These are phyloP conservation scores for Paramyrothecium sp. DNA, from an alignment of 2,329 filamentous ascomycete genomes.

Conservation along the genomic window DNA sequence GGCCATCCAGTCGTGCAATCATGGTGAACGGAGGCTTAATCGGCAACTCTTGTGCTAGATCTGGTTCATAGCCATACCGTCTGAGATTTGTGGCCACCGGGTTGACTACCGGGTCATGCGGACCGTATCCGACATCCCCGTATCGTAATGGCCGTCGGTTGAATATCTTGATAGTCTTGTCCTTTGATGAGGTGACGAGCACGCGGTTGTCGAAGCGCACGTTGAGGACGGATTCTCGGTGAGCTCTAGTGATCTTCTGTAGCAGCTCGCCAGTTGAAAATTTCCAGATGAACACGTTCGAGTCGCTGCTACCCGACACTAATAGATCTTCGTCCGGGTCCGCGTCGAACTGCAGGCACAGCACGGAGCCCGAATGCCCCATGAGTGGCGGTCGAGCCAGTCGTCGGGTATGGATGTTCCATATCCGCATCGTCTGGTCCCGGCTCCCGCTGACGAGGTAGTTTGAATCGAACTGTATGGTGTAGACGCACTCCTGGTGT, in stretches of 20 bases:
- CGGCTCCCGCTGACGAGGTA: conserved; percentile 92
- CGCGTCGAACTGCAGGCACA: conserved; percentile 94
- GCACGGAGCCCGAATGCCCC: conserved; percentile 81
- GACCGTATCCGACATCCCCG: conserved; percentile 56
- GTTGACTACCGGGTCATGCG: conserved; percentile 38
- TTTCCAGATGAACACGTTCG: conserved; percentile 84
- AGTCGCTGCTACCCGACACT: conserved; percentile 94
- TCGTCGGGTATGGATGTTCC: conserved; percentile 81
- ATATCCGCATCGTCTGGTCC: conserved; percentile 83
- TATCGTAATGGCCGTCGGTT: conserved; percentile 70
- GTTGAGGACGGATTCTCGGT: conserved; percentile 89
- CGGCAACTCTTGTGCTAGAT: conserved; percentile 44
- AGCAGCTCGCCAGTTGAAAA: conserved; percentile 88
- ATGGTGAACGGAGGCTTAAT: conserved; percentile 67
- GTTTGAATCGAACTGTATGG: conserved; percentile 81
- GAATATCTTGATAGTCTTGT: conserved; percentile 96
- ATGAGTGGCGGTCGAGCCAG: conserved; percentile 70
- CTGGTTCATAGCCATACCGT: conserved; percentile 53
- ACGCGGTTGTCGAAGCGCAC: conserved; percentile 89
- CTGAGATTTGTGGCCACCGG: conserved; percentile 51
- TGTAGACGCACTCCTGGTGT: conserved; percentile 92
- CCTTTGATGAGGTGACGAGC: conserved; percentile 94
- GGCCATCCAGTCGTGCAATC: conserved; percentile 78
- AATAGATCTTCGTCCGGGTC: conserved; percentile 84
- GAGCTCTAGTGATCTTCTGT: conserved; percentile 72